Evolutionary conservation across 169 alveolate species (phyloP).

Genomic region (Eimeria falciformis): DNA sequence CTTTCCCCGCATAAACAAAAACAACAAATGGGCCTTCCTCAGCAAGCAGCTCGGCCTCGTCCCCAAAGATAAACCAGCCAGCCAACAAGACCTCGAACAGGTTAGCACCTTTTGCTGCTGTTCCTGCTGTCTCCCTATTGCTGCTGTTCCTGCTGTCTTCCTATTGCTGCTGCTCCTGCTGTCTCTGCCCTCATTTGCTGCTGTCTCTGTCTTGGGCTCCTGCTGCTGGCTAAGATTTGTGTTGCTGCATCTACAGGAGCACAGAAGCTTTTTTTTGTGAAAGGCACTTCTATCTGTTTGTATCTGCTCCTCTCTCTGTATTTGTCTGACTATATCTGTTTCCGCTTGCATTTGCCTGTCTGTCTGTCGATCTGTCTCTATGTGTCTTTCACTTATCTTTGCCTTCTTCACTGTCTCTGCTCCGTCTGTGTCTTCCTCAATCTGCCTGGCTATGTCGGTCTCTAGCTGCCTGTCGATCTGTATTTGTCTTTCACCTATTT

Average conservation of each 20-base stretch:
- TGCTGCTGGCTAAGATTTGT: background rate
- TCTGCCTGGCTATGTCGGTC: too few species aligned
- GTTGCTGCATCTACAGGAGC: too few species aligned
- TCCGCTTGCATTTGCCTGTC: too few species aligned
- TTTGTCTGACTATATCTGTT: background rate
- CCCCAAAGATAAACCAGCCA: constrained; percentile 70
- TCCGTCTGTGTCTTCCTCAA: too few species aligned
- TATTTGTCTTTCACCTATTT: too few species aligned
- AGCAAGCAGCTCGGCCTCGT: constrained; percentile 67
- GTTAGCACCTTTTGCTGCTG: background rate
- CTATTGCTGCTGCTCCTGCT: background rate
- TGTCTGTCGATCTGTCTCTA: too few species aligned
- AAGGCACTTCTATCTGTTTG: background rate
- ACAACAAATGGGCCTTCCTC: constrained; percentile 74
- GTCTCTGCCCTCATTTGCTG: background rate
- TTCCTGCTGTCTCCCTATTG: background rate
- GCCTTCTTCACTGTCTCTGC: too few species aligned
- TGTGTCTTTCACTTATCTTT: too few species aligned
- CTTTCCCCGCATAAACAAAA: constrained; percentile 76
- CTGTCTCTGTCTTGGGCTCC: background rate
- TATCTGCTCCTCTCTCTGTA: background rate
- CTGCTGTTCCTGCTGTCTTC: background rate
- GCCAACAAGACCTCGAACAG: constrained; percentile 70
- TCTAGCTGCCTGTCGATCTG: too few species aligned
- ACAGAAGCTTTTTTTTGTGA: background rate